These are phyloP conservation scores for Metschnikowia noctiluminum DNA, from an alignment of 805 yeast genomes.

Conservation along the genomic window DNA sequence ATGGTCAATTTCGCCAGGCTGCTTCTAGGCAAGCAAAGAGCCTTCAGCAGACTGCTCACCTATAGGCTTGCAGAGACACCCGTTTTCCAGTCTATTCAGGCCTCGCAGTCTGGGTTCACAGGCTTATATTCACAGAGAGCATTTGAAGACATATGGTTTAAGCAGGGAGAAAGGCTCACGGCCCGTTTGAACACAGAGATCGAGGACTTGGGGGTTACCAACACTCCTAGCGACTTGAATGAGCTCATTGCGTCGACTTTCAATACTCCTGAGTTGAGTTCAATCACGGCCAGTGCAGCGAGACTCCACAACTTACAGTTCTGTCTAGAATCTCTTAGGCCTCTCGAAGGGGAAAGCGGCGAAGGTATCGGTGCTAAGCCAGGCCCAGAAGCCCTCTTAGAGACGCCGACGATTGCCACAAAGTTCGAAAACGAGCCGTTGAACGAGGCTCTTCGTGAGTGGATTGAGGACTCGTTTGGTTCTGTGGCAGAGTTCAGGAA, in stretches of 20 bases:
- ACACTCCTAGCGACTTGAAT: slow-evolving; percentile 26
- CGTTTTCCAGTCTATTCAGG: slow-evolving; percentile 28
- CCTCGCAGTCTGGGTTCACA: slow-evolving; percentile 35
- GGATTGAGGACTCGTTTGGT: slow-evolving; percentile 67
- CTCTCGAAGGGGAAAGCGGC: slow-evolving; percentile 9
- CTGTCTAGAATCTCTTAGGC: slow-evolving; percentile 43
- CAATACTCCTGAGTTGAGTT: slow-evolving; percentile 43
- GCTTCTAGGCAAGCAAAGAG: neutral
- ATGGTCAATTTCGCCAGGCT: slow-evolving; percentile 4
- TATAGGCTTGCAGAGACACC: slow-evolving; percentile 34
- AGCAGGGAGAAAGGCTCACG: slow-evolving; percentile 38
- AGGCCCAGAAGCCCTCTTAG: slow-evolving; percentile 35
- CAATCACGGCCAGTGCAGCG: slow-evolving; percentile 44
- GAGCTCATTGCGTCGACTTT: slow-evolving; percentile 40
- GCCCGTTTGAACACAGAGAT: slow-evolving; percentile 39
- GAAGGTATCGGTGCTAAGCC: slow-evolving; percentile 13
- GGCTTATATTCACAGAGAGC: slow-evolving; percentile 50
- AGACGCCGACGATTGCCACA: slow-evolving; percentile 41
- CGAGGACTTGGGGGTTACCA: slow-evolving; percentile 25
- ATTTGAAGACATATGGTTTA: slow-evolving; percentile 49
- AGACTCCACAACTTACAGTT: slow-evolving; percentile 48
- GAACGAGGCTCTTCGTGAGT: slow-evolving; percentile 36
- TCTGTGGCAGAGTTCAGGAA: slow-evolving; percentile 72
- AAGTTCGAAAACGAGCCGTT: slow-evolving; percentile 32
- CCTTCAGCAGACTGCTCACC: slow-evolving; percentile 22